These are phyloP conservation scores for Lolium rigidum DNA, from an alignment of 176 grass and related monocot genomes.

Conservation along the genomic window DNA sequence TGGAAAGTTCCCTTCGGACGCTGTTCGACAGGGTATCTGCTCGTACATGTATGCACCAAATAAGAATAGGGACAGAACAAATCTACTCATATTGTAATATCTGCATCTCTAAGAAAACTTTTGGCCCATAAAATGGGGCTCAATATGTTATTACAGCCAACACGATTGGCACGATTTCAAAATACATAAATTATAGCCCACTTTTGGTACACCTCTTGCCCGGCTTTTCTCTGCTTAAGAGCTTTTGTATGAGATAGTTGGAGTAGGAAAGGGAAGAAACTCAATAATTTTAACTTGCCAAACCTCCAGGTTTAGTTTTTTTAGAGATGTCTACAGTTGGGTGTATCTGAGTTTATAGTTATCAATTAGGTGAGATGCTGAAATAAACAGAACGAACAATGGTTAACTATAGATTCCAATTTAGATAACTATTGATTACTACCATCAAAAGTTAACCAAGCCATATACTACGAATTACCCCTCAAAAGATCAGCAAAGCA, in stretches of 20 bases:
- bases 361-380: not conserved
- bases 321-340: not conserved
- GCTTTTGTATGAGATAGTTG: not conserved
- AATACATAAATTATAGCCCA: not conserved
- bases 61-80: slow-evolving; percentile 23
- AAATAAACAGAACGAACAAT: not conserved
- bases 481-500: slow-evolving; percentile 33
- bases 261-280: not conserved
- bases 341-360: not conserved
- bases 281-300: slow-evolving; percentile 2
- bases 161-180: not conserved
- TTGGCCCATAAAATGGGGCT: not conserved
- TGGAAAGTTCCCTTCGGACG: slow-evolving; percentile 84
- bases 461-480: not conserved
- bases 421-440: not conserved
- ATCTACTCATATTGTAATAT: slow-evolving; percentile 19
- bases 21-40: slow-evolving; percentile 93
- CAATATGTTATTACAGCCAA: not conserved
- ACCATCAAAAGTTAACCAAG: slow-evolving; percentile 1
- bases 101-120: not conserved
- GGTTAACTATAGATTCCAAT: not conserved
- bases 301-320: not conserved
- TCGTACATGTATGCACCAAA: slow-evolving; percentile 24
- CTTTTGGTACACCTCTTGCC: not conserved
- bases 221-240: not conserved